These are phyloP conservation scores for Coniochaeta pulveracea DNA, from an alignment of 2,329 filamentous ascomycete species.

Conservation along the genomic window DNA sequence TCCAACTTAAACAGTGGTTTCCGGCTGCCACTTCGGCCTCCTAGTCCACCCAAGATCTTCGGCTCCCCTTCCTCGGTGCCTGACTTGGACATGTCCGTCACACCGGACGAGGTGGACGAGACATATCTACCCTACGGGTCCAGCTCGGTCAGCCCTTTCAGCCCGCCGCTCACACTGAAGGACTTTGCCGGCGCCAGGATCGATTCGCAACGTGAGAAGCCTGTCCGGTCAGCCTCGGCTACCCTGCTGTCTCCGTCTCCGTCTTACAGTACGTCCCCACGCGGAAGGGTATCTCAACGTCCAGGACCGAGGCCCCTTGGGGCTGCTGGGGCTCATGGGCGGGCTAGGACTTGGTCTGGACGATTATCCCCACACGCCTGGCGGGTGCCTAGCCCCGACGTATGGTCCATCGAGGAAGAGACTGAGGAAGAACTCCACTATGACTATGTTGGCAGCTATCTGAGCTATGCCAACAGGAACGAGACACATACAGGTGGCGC, in stretches of 20 bases:
- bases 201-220: conserved; percentile 18
- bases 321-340: conserved; percentile 17
- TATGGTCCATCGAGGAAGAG: conserved; percentile 50
- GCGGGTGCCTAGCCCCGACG: conserved; percentile 47
- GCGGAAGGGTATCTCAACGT: conserved; percentile 9
- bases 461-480: conserved; percentile 21
- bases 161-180: conserved; percentile 27
- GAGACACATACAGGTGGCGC: conserved; percentile 13
- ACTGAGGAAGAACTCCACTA: conserved; percentile 40
- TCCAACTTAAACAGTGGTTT: conserved; percentile 39
- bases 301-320: conserved; percentile 9
- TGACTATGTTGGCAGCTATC: conserved; percentile 27
- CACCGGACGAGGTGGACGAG: conserved; percentile 30
- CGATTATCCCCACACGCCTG: conserved; percentile 34
- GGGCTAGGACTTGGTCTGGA: conserved; percentile 14
- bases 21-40: conserved; percentile 25
- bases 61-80: conserved; percentile 23
- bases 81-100: conserved; percentile 29
- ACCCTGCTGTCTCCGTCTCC: conserved; percentile 18
- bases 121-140: conserved; percentile 37
- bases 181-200: conserved; percentile 24
- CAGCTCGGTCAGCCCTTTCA: conserved; percentile 16
- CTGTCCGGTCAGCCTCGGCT: conserved; percentile 14
- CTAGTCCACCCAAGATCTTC: conserved; percentile 27
- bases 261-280: conserved; percentile 4